These are phyloP conservation scores for Beauveria varroae DNA, from an alignment of 2,329 filamentous ascomycete species.

Conservation along the genomic window DNA sequence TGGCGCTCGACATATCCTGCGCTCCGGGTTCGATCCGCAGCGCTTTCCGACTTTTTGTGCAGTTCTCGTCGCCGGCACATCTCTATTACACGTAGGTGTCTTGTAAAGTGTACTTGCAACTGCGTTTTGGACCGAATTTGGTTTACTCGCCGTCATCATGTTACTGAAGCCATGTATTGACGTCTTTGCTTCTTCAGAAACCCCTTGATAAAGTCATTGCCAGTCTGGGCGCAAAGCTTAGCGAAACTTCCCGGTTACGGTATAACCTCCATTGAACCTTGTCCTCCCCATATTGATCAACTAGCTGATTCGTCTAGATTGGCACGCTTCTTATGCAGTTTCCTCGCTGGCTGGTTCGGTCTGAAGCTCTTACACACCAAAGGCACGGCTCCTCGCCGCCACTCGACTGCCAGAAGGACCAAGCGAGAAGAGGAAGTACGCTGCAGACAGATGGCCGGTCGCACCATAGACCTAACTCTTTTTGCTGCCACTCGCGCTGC, in stretches of 20 bases:
- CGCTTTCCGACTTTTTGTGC: conserved; percentile 59
- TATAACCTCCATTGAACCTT: conserved; percentile 6
- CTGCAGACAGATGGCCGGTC: conserved; percentile 46
- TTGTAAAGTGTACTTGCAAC: not conserved
- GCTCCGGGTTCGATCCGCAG: conserved; percentile 43
- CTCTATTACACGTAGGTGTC: conserved; percentile 47
- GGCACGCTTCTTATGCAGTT: conserved; percentile 50
- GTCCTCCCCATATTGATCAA: not conserved
- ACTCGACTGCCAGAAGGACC: conserved; percentile 20
- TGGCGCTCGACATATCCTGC: conserved; percentile 34
- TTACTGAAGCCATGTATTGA: not conserved
- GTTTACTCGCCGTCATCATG: not conserved
- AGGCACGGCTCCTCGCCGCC: conserved; percentile 11
- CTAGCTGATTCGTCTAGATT: conserved; percentile 32
- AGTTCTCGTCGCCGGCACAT: conserved; percentile 50
- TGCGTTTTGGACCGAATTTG: too few species aligned
- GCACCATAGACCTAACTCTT: conserved; percentile 75
- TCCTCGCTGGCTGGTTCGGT: conserved; percentile 51
- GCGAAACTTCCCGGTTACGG: conserved; percentile 21
- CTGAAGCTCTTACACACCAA: conserved; percentile 51
- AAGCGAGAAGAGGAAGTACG: conserved; percentile 4
- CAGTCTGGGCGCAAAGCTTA: conserved; percentile 18
- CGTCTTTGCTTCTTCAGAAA: not conserved
- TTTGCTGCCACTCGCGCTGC: conserved; percentile 66
- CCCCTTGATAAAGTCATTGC: conserved; percentile 14